Evolutionary conservation across 257 asterid genomes (phyloP).

Genomic region (Solanum habrochaites): DNA sequence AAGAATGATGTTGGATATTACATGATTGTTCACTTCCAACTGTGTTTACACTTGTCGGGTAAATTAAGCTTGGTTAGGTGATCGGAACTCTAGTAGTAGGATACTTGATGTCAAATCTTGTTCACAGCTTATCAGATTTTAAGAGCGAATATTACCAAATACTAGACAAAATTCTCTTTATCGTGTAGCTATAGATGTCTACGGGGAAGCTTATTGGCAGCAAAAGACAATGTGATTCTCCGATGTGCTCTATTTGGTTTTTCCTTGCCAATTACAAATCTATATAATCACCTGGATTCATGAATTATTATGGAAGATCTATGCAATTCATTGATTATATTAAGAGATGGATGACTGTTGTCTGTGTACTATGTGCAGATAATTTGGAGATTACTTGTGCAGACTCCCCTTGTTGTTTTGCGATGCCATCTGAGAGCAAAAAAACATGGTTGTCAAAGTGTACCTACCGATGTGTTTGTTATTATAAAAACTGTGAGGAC

Average conservation of each 20-base stretch:
- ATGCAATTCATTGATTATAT: background rate
- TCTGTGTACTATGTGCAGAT: background rate
- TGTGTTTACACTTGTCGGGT: background rate
- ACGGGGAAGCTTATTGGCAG: background rate
- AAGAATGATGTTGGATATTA: background rate
- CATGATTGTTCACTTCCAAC: background rate
- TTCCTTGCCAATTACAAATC: background rate
- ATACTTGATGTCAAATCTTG: background rate
- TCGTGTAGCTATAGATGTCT: background rate
- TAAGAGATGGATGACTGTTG: background rate
- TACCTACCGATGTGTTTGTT: background rate
- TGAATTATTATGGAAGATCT: background rate
- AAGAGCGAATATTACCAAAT: background rate
- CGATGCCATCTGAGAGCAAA: background rate
- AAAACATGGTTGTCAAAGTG: background rate
- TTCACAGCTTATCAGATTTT: background rate
- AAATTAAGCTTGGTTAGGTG: background rate
- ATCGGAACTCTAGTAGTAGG: background rate
- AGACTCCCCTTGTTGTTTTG: background rate
- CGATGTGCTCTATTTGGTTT: background rate
- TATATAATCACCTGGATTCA: background rate
- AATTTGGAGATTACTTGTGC: background rate
- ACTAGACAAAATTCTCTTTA: background rate
- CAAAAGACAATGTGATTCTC: background rate
- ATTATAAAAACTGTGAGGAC: background rate